A percentile compares a stretch with the other conserved stretches of the same genome.
Evolutionary conservation across 1,139 yeast genomes (phyloP).

Genomic region (Blastobotrys persicus): DNA sequence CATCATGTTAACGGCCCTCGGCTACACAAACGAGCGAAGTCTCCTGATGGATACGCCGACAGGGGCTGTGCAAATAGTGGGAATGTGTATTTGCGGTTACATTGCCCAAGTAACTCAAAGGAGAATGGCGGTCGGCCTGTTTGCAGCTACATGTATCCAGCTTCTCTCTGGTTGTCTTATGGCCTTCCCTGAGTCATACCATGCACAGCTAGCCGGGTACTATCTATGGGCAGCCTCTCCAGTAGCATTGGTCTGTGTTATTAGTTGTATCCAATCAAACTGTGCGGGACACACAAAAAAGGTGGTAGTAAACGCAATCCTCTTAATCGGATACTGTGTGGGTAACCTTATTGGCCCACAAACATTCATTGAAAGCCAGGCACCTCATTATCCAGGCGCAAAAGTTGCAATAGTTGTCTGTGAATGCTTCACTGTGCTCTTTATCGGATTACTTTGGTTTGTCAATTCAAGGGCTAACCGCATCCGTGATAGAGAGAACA

Average conservation of each 20-base stretch:
- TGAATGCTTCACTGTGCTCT: not conserved
- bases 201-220: slow-evolving; percentile 42
- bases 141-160: slow-evolving; percentile 37
- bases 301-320: slow-evolving; percentile 43
- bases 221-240: slow-evolving; percentile 39
- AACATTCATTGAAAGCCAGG: slow-evolving; percentile 49
- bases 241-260: slow-evolving; percentile 48
- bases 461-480: slow-evolving; percentile 38
- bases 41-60: slow-evolving; percentile 43
- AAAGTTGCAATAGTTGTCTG: slow-evolving; percentile 26
- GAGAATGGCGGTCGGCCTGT: slow-evolving; percentile 42
- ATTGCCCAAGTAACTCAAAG: slow-evolving; percentile 30
- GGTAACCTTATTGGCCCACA: slow-evolving; percentile 62
- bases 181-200: slow-evolving; percentile 42
- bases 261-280: slow-evolving; percentile 52
- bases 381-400: slow-evolving; percentile 52
- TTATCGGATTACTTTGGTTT: slow-evolving; percentile 27
- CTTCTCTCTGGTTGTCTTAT: slow-evolving; percentile 43
- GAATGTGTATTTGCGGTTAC: slow-evolving; percentile 31
- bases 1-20: slow-evolving; percentile 42
- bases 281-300: slow-evolving; percentile 63
- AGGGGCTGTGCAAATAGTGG: slow-evolving; percentile 38
- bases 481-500: slow-evolving; percentile 33
- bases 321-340: slow-evolving; percentile 56
- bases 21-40: slow-evolving; percentile 41